These are phyloP conservation scores for Trebouxia gelatinosa DNA, from an alignment of 163 green algal species.

Conservation along the genomic window DNA sequence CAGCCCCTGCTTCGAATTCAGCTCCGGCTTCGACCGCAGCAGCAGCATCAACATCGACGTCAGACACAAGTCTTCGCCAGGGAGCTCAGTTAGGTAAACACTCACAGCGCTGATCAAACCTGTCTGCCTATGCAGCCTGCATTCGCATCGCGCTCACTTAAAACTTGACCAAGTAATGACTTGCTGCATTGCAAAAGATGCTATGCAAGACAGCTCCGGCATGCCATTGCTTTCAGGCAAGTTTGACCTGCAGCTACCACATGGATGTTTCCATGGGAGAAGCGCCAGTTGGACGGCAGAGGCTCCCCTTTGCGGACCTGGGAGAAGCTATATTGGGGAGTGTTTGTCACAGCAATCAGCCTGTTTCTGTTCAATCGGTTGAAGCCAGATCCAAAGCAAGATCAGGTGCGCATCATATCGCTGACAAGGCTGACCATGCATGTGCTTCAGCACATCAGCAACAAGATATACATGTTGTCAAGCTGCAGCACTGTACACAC, in stretches of 20 bases:
- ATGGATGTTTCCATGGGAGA: conserved; percentile 79
- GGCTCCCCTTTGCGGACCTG: conserved; percentile 43
- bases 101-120: neutral
- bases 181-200: no score
- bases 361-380: conserved; percentile 56
- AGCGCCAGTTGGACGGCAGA: conserved; percentile 64
- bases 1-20: neutral
- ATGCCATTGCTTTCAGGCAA: no score
- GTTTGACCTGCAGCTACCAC: conserved; percentile 37
- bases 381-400: neutral
- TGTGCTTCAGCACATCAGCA: neutral
- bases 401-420: neutral
- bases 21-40: neutral
- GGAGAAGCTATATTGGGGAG: conserved; percentile 66
- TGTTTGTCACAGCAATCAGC: conserved; percentile 56
- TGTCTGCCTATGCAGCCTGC: neutral
- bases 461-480: conserved; percentile 2
- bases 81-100: conserved; percentile 3
- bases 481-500: neutral
- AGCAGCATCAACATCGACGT: neutral
- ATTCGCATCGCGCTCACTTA: neutral
- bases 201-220: no score
- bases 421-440: neutral
- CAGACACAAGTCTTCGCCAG: neutral
- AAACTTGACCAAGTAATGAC: no score